Evolutionary conservation across 192 early-diverging fungal species (phyloP).

Genomic region (Coemansia sp.): DNA sequence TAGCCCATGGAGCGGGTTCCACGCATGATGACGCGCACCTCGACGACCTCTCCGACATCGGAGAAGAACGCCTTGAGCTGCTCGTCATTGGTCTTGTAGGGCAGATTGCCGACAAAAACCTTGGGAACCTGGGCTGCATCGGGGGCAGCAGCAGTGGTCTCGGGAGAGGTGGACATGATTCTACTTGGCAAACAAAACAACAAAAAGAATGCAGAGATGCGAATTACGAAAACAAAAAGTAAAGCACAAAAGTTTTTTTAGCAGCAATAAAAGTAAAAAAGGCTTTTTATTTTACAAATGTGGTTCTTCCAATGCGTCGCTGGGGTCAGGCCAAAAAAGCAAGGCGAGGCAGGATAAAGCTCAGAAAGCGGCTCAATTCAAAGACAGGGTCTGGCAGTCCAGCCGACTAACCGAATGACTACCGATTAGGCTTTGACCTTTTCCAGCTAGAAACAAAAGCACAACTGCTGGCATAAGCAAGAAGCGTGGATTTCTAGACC

Average conservation of each 20-base stretch:
- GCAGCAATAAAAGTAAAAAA: not conserved
- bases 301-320: too few relatives aligned
- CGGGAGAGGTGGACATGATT: constrained; percentile 36
- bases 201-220: not conserved
- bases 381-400: too few relatives aligned
- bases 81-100: constrained; percentile 81
- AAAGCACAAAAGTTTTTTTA: not conserved
- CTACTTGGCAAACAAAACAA: constrained; percentile 3
- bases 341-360: too few relatives aligned
- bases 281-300: too few relatives aligned
- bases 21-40: constrained; percentile 79
- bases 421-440: too few relatives aligned
- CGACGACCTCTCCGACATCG: constrained; percentile 63
- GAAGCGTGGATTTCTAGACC: too few relatives aligned
- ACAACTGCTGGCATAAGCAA: too few relatives aligned
- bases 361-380: too few relatives aligned
- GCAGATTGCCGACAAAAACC: constrained; percentile 95
- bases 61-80: constrained; percentile 76
- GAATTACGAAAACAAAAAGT: not conserved
- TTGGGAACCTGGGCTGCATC: constrained; percentile 54
- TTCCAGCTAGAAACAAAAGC: too few relatives aligned
- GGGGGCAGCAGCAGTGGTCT: constrained; percentile 19
- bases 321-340: too few relatives aligned
- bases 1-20: constrained; percentile 84
- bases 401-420: too few relatives aligned